A percentile compares a stretch with the other conserved stretches of the same genome.
phyloP scores from a whole-genome alignment of 148 eudicot genomes.

The Camellia sinensis region DNA sequence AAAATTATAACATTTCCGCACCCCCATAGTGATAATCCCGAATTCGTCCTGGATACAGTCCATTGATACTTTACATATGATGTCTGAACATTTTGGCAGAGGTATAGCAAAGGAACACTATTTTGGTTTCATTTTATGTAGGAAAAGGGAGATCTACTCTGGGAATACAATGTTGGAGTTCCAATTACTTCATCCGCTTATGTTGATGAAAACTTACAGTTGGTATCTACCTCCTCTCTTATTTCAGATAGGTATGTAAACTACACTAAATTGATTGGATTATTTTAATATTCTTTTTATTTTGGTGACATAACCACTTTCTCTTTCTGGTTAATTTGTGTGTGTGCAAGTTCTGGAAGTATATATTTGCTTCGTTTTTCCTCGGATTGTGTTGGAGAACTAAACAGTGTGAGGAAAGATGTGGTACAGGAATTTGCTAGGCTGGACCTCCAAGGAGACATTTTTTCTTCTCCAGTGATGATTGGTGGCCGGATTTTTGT shows the following conservation, averaged over 20 bases:
- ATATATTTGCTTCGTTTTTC: conserved; percentile 42
- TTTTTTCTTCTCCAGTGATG: conserved; percentile 92
- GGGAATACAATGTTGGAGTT: conserved; percentile 62
- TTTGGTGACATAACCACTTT: neutral
- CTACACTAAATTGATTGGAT: neutral
- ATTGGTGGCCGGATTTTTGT: conserved; percentile 79
- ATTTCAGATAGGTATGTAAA: conserved; percentile 44
- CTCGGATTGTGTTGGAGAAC: conserved; percentile 17
- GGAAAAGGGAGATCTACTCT: conserved; percentile 56
- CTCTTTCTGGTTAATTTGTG: conserved; percentile 53
- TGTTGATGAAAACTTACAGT: conserved; percentile 62
- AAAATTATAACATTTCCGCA: too few relatives aligned
- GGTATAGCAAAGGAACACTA: neutral
- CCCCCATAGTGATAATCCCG: too few relatives aligned
- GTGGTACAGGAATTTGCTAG: conserved; percentile 55
- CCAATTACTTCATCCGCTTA: conserved; percentile 86
- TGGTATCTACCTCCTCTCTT: conserved; percentile 33
- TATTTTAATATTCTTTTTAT: neutral
- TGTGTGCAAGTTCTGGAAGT: conserved; percentile 70
- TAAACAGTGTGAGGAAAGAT: neutral
- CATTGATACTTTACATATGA: neutral
- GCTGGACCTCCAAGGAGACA: conserved; percentile 61
- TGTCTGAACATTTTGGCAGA: neutral
- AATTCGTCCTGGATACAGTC: too few relatives aligned
- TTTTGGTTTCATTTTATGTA: conserved; percentile 17